These are phyloP conservation scores for Tieghemostelium lacteum DNA, from an alignment of 78 protist species.

Conservation along the genomic window DNA sequence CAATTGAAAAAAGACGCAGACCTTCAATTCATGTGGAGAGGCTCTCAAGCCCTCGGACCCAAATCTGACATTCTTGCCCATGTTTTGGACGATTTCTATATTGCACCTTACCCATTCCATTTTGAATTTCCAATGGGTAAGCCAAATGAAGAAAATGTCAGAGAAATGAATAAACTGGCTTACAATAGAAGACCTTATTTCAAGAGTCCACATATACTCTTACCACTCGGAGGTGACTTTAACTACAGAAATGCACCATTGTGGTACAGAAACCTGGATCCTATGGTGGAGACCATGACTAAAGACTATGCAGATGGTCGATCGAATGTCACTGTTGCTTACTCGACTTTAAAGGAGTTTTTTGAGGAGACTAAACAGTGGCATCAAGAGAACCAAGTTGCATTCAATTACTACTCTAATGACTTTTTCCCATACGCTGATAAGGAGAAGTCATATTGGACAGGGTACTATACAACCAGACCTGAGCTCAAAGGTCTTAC, in stretches of 20 bases:
- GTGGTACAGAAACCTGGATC: conserved; percentile 3
- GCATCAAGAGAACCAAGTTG: neutral
- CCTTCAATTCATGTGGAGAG: conserved; percentile 48
- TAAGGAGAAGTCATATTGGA: conserved; percentile 22
- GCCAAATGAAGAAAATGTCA: no score
- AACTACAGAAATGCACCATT: neutral
- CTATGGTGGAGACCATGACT: neutral
- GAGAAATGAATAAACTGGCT: no score
- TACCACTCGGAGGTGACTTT: conserved; percentile 44
- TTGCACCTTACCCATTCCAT: neutral
- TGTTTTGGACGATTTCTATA: conserved; percentile 49
- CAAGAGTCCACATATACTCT: conserved; percentile 18
- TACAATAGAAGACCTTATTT: conserved; percentile 8
- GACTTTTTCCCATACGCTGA: conserved; percentile 65
- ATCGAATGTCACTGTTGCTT: neutral
- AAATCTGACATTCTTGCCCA: conserved; percentile 52
- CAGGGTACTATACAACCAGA: conserved; percentile 48
- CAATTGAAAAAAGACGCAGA: conserved; percentile 5
- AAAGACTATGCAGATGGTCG: neutral
- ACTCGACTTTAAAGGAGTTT: conserved; percentile 12
- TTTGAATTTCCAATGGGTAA: no score
- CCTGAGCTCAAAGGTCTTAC: conserved; percentile 29
- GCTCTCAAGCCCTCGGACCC: conserved; percentile 5
- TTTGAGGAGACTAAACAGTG: conserved; percentile 7
- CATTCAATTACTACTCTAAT: conserved; percentile 12